Base-by-base conservation (phyloP, 116 monocot species). In the Zostera marina region DNA sequence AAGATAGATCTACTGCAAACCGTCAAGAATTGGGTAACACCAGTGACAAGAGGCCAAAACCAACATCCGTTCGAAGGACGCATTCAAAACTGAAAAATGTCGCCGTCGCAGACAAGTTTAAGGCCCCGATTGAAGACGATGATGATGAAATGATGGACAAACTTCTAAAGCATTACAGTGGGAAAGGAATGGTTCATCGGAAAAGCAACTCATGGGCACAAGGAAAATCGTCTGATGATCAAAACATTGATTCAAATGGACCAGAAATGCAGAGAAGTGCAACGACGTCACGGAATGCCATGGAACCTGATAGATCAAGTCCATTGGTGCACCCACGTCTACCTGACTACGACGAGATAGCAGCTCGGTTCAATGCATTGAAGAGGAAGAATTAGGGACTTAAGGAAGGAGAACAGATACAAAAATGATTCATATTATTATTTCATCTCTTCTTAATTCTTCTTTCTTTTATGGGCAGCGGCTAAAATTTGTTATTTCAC, bases 311-410 rank as follows among this genome's bases (percentile, higher is more conserved):
- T 23, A 9, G 41, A 41, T 32, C 22, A 2, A 64, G 59, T 24
- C 70, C 67, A 42, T 51, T 32, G 12, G 67, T 68, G 9, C 77
- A 77, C 65, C 77, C 73, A 8, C 71, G 58, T n/a, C 26, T 77
- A 39, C 74, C 71, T 20, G 68, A 77, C 32, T 81, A 65, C 47
- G 65, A 77, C 7, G 77, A 77, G 38, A 24, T 77, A 40, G 55
- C 68, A 13, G 74, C 71, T 4, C 70, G 65, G 15, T 38, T 77
- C 21, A 57, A 48, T 48, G 73, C 74, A 5, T 44, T 77, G 42
- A 71, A 67, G 65, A 70, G 56, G 52, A 42, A 49, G 52, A 42
- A 49, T 59, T 67, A 67, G 67, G 22, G 15, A n/a, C n/a, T n/a
- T n/a, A n/a, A n/a, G n/a, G n/a, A n/a, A n/a, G n/a, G n/a, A n/a